Base-by-base conservation (phyloP, 495 filamentous ascomycete species). In the Mycothermus thermophilus region DNA sequence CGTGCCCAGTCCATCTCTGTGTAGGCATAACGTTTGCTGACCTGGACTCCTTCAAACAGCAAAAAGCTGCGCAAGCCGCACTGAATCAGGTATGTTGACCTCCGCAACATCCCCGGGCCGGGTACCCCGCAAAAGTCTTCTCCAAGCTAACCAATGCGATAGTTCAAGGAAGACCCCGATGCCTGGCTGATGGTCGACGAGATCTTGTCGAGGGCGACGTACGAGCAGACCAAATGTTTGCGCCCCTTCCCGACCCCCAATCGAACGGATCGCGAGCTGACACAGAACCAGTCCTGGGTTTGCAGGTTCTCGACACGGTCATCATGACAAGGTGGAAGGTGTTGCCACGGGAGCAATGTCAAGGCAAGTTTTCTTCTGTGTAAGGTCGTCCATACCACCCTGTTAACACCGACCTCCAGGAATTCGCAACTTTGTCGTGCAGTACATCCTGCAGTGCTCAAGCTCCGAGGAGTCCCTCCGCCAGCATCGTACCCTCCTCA, bases 311-410 rank as follows among this genome's bases (percentile, higher is more conserved):
- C 32, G 92, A 99, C 59, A 83, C 80, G 69, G 90, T 99, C 42
- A 96, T 96, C 47, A 88, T 92, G 78, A 99, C 92, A 29, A 77
- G 88, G 62, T 96, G 90, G 92, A 99, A 93, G 61, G 84, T 96
- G 27, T 62, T 96, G 37, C 90, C 92, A 13, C 74, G 83, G 50
- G 88, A 94, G 30, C 90, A 99, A 59, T 92, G 92, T 53, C 76
- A 92, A 69, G 86, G 84, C 83, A 49, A 32, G 42, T 32, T 29
- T 21, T 25, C 33, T 12, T 19, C 3, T 21, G 13, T 2, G 8
- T 13, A 32, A 1, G 16, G 11, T 18, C 4, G 34, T 8, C 5
- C 20, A 15, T 41, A 17, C 34, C 10, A 35, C 19, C 7, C 19
- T 14, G 20, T 17, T 35, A 12, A 33, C 30, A 37, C 35, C 34